Percentiles rank a stretch among this genome's conserved stretches.
Evolutionary conservation across 768 basidiomycete species (phyloP).

Genomic region (Xerocomellus chrysenteron): DNA sequence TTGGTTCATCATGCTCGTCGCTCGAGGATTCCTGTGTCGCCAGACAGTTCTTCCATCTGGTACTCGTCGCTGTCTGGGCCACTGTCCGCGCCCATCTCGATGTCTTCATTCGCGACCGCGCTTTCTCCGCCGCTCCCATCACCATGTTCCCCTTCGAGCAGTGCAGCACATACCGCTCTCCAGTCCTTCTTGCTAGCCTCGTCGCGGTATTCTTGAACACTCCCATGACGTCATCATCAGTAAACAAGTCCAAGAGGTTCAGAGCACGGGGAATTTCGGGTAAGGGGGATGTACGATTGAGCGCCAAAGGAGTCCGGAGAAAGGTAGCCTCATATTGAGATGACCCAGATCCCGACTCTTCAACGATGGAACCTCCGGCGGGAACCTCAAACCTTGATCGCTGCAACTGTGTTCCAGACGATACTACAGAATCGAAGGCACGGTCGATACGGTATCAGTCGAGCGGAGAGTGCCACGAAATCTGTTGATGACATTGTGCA

Average conservation of each 20-base stretch:
- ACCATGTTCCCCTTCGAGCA: slow-evolving; percentile 50
- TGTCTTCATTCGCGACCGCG: slow-evolving; percentile 12
- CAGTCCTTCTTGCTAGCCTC: slow-evolving; percentile 67
- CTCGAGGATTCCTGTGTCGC: too few relatives aligned
- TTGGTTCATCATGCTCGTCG: slow-evolving; percentile 14
- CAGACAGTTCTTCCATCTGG: too few relatives aligned
- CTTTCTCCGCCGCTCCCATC: slow-evolving; percentile 25
- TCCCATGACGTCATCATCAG: slow-evolving; percentile 69
- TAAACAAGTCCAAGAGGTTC: slow-evolving; percentile 48
- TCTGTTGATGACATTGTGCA: slow-evolving; percentile 12
- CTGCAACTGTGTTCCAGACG: not conserved
- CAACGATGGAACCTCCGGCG: slow-evolving; percentile 37
- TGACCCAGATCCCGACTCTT: slow-evolving; percentile 18
- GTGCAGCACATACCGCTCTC: slow-evolving; percentile 75
- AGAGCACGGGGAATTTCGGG: slow-evolving; percentile 62
- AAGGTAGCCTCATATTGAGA: slow-evolving; percentile 4
- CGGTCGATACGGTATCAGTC: slow-evolving; percentile 48
- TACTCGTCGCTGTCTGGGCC: slow-evolving; percentile 33
- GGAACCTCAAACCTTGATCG: slow-evolving; percentile 7
- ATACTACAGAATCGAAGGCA: slow-evolving; percentile 43
- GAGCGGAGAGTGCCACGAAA: slow-evolving; percentile 42
- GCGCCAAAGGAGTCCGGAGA: slow-evolving; percentile 4
- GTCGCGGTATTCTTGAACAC: slow-evolving; percentile 74
- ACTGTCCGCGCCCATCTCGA: slow-evolving; percentile 23
- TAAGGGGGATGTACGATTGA: slow-evolving; percentile 45